phyloP scores from a whole-genome alignment of 2,329 filamentous ascomycete species.

The Amauroascus niger region DNA sequence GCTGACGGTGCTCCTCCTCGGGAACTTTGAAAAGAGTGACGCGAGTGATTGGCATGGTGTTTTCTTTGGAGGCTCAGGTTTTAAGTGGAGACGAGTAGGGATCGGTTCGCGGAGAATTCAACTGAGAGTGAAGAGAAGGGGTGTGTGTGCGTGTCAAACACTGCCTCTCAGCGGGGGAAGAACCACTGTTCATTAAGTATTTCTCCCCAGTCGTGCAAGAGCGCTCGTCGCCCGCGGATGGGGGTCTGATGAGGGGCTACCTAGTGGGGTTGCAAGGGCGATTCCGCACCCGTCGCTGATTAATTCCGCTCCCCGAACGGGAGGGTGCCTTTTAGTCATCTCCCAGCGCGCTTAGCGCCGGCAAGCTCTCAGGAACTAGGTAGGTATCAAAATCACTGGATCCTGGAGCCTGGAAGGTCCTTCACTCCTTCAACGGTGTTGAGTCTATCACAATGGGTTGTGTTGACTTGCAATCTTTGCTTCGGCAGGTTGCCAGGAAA shows the following conservation, averaged over 20 bases:
- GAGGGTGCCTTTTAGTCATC: not conserved
- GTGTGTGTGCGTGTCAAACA: too few relatives aligned
- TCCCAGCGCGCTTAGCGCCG: conserved; percentile 4
- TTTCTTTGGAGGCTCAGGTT: not conserved
- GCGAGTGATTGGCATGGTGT: conserved; percentile 29
- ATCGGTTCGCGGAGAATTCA: not conserved
- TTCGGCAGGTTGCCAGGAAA: too few relatives aligned
- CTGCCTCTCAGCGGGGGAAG: not conserved
- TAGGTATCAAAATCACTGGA: not conserved
- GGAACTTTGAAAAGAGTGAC: conserved; percentile 42
- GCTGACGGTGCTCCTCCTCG: conserved; percentile 30
- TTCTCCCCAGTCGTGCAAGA: not conserved
- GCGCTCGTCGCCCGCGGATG: not conserved
- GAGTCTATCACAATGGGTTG: too few relatives aligned
- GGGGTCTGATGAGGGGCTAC: conserved; percentile 1
- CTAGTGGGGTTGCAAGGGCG: not conserved
- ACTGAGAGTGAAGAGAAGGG: not conserved
- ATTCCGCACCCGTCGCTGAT: not conserved
- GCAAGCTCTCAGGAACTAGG: not conserved
- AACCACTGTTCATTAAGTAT: not conserved
- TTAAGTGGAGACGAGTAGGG: too few relatives aligned
- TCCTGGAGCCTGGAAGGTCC: too few relatives aligned
- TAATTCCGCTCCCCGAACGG: not conserved
- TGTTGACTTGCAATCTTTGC: too few relatives aligned
- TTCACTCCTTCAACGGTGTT: too few relatives aligned